These are phyloP conservation scores for Wickerhamiella hasegawae DNA, from an alignment of 805 yeast species.

Conservation along the genomic window DNA sequence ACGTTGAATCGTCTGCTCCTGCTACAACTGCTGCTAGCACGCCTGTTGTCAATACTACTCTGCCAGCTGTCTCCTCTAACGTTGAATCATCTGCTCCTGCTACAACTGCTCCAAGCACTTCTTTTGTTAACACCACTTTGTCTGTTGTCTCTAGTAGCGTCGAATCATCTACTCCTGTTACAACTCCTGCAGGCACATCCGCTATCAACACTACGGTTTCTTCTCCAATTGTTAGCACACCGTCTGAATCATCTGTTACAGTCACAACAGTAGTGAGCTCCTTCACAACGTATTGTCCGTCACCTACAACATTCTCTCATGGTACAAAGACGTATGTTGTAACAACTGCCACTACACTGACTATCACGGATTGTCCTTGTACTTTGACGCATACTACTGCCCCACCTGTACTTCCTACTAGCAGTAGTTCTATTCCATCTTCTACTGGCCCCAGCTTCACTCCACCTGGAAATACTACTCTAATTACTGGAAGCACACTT, in stretches of 20 bases:
- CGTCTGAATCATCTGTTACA: no score
- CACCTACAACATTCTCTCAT: slow-evolving; percentile 42
- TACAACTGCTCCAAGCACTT: not conserved
- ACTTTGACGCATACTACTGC: not conserved
- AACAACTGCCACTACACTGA: slow-evolving; percentile 40
- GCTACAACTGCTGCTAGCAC: not conserved
- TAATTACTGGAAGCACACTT: no score
- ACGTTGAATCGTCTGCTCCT: not conserved
- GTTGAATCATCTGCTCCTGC: not conserved
- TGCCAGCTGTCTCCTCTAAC: not conserved
- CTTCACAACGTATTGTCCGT: slow-evolving; percentile 67
- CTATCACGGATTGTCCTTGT: not conserved
- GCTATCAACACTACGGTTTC: not conserved
- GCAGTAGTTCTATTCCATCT: no score
- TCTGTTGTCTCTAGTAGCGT: not conserved
- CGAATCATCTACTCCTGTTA: not conserved
- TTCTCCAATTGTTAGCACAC: slow-evolving; percentile 1
- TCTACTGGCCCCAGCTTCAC: no score
- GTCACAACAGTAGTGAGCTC: slow-evolving; percentile 17
- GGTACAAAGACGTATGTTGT: slow-evolving; percentile 28
- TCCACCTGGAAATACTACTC: no score
- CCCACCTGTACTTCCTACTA: no score
- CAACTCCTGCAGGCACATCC: not conserved
- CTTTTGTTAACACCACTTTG: not conserved
- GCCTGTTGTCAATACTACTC: no score